phyloP scores from a whole-genome alignment of 805 yeast species.

The Candida jianshihensis region DNA sequence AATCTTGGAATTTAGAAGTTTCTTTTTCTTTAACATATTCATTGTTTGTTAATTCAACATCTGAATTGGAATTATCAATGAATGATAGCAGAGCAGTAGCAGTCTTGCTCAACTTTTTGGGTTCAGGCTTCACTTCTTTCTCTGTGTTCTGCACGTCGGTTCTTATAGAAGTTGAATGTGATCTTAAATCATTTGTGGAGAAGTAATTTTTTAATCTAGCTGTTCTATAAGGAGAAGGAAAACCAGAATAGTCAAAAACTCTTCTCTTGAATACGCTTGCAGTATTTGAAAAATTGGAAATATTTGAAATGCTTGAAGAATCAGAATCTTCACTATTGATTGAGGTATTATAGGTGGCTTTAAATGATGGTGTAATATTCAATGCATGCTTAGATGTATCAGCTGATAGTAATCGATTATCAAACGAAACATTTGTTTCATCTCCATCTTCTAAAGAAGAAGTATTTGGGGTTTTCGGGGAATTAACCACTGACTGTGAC shows the following conservation, averaged over 20 bases:
- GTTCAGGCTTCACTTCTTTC: not conserved
- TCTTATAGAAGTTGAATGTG: not conserved
- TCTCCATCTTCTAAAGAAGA: conserved; percentile 4
- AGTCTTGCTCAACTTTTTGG: conserved; percentile 35
- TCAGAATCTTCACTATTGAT: conserved; percentile 8
- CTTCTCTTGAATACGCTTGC: conserved; percentile 23
- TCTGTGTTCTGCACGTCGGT: too few relatives aligned
- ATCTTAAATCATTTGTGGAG: conserved; percentile 4
- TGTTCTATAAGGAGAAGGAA: conserved; percentile 33
- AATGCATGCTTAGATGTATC: conserved; percentile 2
- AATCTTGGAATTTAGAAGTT: conserved; percentile 13
- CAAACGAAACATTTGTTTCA: conserved; percentile 2
- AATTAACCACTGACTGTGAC: conserved; percentile 25
- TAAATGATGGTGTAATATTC: conserved; percentile 26
- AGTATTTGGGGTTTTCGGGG: conserved; percentile 9
- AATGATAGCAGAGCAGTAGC: conserved; percentile 44
- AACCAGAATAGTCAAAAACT: conserved; percentile 30
- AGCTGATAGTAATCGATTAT: conserved; percentile 4
- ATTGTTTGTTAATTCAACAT: conserved; percentile 6
- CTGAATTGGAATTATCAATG: conserved; percentile 25
- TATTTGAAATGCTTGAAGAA: conserved; percentile 10
- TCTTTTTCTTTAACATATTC: conserved; percentile 1
- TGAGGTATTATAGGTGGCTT: conserved; percentile 24
- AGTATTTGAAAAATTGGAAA: conserved; percentile 13
- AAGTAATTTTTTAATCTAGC: conserved; percentile 21